Conservation (phyloP, 106 monocot species). For the Apostasia ramifera region DNA sequence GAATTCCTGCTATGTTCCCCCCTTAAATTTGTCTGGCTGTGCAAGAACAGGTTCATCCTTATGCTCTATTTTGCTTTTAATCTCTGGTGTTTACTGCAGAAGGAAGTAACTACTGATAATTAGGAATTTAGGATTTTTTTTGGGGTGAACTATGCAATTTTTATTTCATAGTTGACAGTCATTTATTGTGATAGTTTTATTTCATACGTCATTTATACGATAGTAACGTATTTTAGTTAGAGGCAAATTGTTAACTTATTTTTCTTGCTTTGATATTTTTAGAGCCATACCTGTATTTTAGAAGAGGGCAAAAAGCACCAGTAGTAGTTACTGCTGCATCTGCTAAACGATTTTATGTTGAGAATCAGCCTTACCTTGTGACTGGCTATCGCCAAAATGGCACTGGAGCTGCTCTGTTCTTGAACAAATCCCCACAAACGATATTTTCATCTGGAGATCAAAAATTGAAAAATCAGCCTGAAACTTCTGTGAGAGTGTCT, state of each 20-base stretch:
- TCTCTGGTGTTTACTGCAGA: too few relatives aligned
- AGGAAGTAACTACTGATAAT: too few relatives aligned
- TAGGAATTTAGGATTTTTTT: too few relatives aligned
- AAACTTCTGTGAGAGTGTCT: slow-evolving; percentile 27
- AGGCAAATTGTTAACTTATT: neutral
- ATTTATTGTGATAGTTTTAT: too few relatives aligned
- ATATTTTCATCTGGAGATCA: slow-evolving; percentile 7
- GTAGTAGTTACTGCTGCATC: slow-evolving; percentile 79
- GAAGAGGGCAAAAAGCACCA: slow-evolving; percentile 83
- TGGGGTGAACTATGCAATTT: too few relatives aligned
- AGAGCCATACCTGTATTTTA: slow-evolving; percentile 81
- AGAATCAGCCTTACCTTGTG: slow-evolving; percentile 79
- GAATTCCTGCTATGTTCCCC: slow-evolving; percentile 27
- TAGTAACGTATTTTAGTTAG: neutral
- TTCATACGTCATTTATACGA: too few relatives aligned
- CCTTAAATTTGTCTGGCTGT: slow-evolving; percentile 74
- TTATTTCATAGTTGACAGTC: too few relatives aligned
- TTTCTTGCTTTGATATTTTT: slow-evolving; percentile 13
- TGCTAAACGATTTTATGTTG: slow-evolving; percentile 70
- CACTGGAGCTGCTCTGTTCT: slow-evolving; percentile 6
- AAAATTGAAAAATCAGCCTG: slow-evolving; percentile 19
- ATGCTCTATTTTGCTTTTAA: neutral
- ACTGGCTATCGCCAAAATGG: slow-evolving; percentile 56
- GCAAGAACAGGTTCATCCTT: slow-evolving; percentile 64
- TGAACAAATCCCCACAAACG: slow-evolving; percentile 20